phyloP scores from a whole-genome alignment of 1,284 basidiomycete genomes.

The Ustilago nuda region DNA sequence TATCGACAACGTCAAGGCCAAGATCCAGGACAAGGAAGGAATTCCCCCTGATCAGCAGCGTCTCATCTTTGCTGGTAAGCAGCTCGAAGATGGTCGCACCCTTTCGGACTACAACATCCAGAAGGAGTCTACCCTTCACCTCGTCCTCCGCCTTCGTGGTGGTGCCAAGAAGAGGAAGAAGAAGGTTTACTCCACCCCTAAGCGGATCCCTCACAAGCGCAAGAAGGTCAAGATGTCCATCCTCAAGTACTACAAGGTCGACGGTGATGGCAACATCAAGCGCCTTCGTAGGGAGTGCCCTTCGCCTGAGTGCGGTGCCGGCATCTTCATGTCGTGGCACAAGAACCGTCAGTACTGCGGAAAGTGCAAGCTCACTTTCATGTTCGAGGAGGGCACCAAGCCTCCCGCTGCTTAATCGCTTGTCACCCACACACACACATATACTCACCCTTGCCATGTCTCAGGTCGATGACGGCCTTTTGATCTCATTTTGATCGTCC shows the following conservation, averaged over 20 bases:
- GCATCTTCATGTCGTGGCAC: slow-evolving; percentile 69
- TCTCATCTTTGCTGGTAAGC: slow-evolving; percentile 97
- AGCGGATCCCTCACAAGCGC: slow-evolving; percentile 99
- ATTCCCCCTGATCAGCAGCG: slow-evolving; percentile 97
- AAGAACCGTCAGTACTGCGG: slow-evolving; percentile 69
- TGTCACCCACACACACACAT: not conserved
- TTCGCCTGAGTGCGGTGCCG: slow-evolving; percentile 67
- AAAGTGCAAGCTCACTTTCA: slow-evolving; percentile 70
- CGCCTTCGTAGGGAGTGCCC: slow-evolving; percentile 97
- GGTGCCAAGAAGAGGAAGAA: slow-evolving; percentile 99
- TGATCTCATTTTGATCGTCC: slow-evolving; percentile 15
- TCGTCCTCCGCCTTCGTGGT: slow-evolving; percentile 78
- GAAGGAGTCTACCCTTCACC: slow-evolving; percentile 73
- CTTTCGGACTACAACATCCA: slow-evolving; percentile 80
- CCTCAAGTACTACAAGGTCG: slow-evolving; percentile 99
- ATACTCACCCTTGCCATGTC: slow-evolving; percentile 17
- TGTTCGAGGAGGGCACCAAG: slow-evolving; percentile 68
- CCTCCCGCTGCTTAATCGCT: slow-evolving; percentile 57
- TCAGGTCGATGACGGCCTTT: slow-evolving; percentile 34
- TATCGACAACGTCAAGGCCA: slow-evolving; percentile 70
- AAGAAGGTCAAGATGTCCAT: slow-evolving; percentile 99
- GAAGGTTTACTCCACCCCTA: slow-evolving; percentile 98
- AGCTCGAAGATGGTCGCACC: slow-evolving; percentile 76
- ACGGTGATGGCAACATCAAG: slow-evolving; percentile 99
- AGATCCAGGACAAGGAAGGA: slow-evolving; percentile 75